Base-by-base conservation (phyloP, 1,284 basidiomycete species). In the Heterobasidion irregulare region DNA sequence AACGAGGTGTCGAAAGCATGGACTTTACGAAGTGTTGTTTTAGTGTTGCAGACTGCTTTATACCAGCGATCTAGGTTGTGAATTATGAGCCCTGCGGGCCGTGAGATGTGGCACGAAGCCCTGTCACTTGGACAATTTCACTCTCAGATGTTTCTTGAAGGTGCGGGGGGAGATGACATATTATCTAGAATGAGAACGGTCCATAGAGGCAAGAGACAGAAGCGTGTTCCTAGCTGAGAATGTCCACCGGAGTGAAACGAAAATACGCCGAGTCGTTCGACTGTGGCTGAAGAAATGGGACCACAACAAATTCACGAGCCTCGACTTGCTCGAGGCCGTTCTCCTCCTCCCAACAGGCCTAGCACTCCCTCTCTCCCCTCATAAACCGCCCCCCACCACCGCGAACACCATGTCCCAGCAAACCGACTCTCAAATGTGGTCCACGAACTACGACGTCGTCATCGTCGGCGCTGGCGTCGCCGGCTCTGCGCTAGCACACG, bases 381-480 rank as follows among this genome's bases (percentile, higher is more conserved):
- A 41, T 41, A 41, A 41, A 41, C 38, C 38, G 10, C 38, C n/a
- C 6, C 38, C 8, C 38, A 12, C 38, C n/a, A 7, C n/a, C 38
- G n/a, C n/a, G 12, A 6, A 16, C 10, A 10, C 5, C 15, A 47
- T 47, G 46, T 16, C 46, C 16, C 26, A 16, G 16, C 16, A 19
- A 47, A 33, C 48, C 33, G 26, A 34, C 48, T 15, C 19, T n/a
- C 6, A n/a, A n/a, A 53, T 50, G 47, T 49, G 34, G 32, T 19
- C 53, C 15, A 45, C 52, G 15, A 49, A 54, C 48, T 91, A 88
- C 75, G 85, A 92, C 75, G 75, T 90, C 47, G 67, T 96, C 71
- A 86, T 98, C 67, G 84, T 98, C 66, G 94, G 94, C 58, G 93
- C 91, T 9, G 94, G 94, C 48, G 76, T 96, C 56, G 92, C 91